Percentiles rank a stretch among this genome's conserved stretches.
These are phyloP conservation scores for Penicillium mononematosum DNA, from an alignment of 495 filamentous ascomycete species.

Conservation along the genomic window DNA sequence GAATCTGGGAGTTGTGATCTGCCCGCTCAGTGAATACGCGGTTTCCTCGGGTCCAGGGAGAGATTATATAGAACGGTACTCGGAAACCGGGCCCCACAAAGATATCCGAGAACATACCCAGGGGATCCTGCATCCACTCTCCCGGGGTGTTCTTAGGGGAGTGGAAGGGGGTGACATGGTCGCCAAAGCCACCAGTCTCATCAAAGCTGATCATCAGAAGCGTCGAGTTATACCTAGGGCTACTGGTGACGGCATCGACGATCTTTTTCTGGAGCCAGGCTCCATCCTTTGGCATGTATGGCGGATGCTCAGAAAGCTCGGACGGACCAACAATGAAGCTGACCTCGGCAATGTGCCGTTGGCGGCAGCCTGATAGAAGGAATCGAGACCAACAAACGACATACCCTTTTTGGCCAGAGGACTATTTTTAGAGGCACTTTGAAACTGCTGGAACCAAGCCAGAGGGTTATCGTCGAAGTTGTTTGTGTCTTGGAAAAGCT, in stretches of 20 bases:
- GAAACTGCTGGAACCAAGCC: conserved; percentile 55
- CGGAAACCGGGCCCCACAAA: conserved; percentile 53
- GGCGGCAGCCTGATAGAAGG: conserved; percentile 51
- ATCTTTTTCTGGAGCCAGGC: conserved; percentile 58
- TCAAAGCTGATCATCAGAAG: conserved; percentile 55
- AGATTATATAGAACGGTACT: conserved; percentile 56
- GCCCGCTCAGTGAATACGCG: conserved; percentile 55
- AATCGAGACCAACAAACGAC: conserved; percentile 44
- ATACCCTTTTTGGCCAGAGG: conserved; percentile 46
- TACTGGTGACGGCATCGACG: conserved; percentile 49
- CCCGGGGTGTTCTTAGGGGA: conserved; percentile 49
- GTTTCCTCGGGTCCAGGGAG: conserved; percentile 56
- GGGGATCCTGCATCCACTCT: conserved; percentile 57
- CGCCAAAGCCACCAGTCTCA: conserved; percentile 55
- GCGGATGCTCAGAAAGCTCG: conserved; percentile 54
- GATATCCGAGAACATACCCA: conserved; percentile 46
- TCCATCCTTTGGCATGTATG: conserved; percentile 53
- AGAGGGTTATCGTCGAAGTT: conserved; percentile 58
- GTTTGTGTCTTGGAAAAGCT: conserved; percentile 52
- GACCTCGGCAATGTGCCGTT: conserved; percentile 51
- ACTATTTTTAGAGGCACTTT: conserved; percentile 38
- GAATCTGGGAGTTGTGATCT: conserved; percentile 58
- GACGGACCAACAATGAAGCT: conserved; percentile 54
- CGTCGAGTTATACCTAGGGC: conserved; percentile 50
- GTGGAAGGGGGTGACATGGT: conserved; percentile 55